Percentiles rank a stretch among this genome's conserved stretches.
These are phyloP conservation scores for Tetradesmus lagerheimii DNA, from an alignment of 139 green algal species.

Conservation along the genomic window DNA sequence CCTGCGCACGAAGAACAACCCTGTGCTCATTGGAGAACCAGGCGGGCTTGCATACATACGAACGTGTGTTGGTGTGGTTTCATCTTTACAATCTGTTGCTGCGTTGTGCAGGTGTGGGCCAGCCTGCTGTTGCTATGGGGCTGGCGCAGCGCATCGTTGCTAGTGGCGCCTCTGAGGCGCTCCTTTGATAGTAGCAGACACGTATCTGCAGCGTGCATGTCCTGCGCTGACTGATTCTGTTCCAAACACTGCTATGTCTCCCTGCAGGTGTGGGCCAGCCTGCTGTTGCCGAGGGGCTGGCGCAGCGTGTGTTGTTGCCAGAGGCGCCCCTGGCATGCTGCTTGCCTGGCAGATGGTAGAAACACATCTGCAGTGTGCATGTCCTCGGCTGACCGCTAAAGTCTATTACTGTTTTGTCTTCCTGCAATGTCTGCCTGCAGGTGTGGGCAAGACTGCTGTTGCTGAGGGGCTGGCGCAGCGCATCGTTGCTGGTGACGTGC, in stretches of 20 bases:
- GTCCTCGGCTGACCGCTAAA: too few species aligned
- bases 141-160: constrained; percentile 96
- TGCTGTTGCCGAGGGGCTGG: constrained; percentile 92
- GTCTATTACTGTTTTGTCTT: not conserved
- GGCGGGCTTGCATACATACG: constrained; percentile 5
- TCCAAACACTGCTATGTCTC: not conserved
- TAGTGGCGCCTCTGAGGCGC: constrained; percentile 91
- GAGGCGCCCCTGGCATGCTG: constrained; percentile 92
- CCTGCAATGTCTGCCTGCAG: constrained; percentile 6
- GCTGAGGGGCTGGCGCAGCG: constrained; percentile 96
- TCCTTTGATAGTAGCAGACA: too few species aligned
- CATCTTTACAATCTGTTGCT: too few species aligned
- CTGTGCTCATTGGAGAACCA: constrained; percentile 97
- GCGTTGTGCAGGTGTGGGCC: constrained; percentile 73
- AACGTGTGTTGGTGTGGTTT: too few species aligned
- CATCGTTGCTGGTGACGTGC: constrained; percentile 96
- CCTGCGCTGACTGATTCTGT: not conserved
- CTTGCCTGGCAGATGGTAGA: too few species aligned
- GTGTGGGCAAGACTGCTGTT: constrained; percentile 92
- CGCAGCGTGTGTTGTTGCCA: constrained; percentile 95
- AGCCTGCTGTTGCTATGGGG: constrained; percentile 94
- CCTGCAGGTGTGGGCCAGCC: constrained; percentile 85
- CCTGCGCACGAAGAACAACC: constrained; percentile 98
- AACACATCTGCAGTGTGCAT: too few species aligned
- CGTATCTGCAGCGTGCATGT: constrained; percentile 29